These are phyloP conservation scores for Cyanodermella asteris DNA, from an alignment of 2,329 filamentous ascomycete species.

Conservation along the genomic window DNA sequence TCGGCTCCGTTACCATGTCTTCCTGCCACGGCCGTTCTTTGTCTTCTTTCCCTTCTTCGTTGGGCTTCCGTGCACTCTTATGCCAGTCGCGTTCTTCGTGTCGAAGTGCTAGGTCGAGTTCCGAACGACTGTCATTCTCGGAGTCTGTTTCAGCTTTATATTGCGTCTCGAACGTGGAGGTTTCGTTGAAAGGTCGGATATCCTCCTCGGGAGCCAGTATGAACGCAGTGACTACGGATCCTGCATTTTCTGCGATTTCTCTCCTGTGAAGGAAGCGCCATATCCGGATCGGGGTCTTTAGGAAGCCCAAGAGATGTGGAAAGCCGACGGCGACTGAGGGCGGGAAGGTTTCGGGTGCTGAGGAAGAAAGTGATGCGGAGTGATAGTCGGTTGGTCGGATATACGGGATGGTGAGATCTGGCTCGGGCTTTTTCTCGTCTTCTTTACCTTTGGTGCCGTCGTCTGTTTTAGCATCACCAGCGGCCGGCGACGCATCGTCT, in stretches of 20 bases:
- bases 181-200: constrained; percentile 18
- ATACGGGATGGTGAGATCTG: constrained; percentile 45
- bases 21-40: constrained; percentile 56
- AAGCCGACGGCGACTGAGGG: constrained; percentile 54
- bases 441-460: constrained; percentile 21
- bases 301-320: constrained; percentile 80
- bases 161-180: constrained; percentile 11
- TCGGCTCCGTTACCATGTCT: constrained; percentile 50
- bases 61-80: constrained; percentile 46
- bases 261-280: constrained; percentile 75
- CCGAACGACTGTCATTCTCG: constrained; percentile 16
- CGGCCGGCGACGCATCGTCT: constrained; percentile 3
- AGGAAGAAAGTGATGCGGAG: constrained; percentile 38
- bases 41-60: constrained; percentile 25
- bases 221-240: constrained; percentile 65
- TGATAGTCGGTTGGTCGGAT: constrained; percentile 53
- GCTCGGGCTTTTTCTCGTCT: constrained; percentile 23
- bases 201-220: constrained; percentile 40
- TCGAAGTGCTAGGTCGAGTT: constrained; percentile 42
- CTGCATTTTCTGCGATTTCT: constrained; percentile 65
- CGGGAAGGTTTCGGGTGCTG: constrained; percentile 48
- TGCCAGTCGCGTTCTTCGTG: constrained; percentile 66
- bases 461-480: constrained; percentile 8
- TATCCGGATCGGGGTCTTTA: constrained; percentile 69
- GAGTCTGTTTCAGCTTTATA: constrained; percentile 23